Conservation (phyloP, 192 early-diverging fungal species). For the Mortierella claussenii region DNA sequence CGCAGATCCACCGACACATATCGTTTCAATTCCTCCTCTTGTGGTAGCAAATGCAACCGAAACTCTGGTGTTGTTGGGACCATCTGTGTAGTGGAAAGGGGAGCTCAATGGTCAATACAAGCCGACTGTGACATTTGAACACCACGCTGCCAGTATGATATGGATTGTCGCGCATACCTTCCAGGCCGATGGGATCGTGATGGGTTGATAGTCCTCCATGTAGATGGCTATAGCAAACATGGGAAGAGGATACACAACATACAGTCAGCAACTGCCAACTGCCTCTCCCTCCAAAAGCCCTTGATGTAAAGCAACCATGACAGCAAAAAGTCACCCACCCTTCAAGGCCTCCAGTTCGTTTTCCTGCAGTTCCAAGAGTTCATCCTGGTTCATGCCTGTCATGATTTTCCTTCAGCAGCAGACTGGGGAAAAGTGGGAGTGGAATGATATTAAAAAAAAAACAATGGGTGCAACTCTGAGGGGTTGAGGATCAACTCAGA, state of each 20-base stretch:
- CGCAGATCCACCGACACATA: conserved; percentile 61
- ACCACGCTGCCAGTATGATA: no score
- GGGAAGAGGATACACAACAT: no score
- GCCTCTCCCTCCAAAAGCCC: no score
- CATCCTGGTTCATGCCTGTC: conserved; percentile 56
- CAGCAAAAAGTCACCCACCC: no score
- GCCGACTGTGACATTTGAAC: no score
- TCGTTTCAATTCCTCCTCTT: conserved; percentile 57
- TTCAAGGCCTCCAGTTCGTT: conserved; percentile 78
- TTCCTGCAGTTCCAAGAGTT: conserved; percentile 69
- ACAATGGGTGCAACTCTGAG: conserved; percentile 24
- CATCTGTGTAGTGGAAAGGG: no score
- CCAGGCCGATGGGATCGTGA: conserved; percentile 61
- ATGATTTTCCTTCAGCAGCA: conserved; percentile 8
- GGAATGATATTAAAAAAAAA: conserved; percentile 11
- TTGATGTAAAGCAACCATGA: no score
- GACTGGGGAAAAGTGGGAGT: background rate
- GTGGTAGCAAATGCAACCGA: conserved; percentile 59
- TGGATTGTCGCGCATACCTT: no score
- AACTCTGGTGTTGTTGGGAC: conserved; percentile 60
- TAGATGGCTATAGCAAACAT: conserved; percentile 58
- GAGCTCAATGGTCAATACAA: no score
- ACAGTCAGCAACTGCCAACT: no score
- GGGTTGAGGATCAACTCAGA: conserved; percentile 24
- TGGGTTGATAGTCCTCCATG: conserved; percentile 67